Conservation (phyloP, 148 eudicot genomes). For the Chenopodium suecicum region DNA sequence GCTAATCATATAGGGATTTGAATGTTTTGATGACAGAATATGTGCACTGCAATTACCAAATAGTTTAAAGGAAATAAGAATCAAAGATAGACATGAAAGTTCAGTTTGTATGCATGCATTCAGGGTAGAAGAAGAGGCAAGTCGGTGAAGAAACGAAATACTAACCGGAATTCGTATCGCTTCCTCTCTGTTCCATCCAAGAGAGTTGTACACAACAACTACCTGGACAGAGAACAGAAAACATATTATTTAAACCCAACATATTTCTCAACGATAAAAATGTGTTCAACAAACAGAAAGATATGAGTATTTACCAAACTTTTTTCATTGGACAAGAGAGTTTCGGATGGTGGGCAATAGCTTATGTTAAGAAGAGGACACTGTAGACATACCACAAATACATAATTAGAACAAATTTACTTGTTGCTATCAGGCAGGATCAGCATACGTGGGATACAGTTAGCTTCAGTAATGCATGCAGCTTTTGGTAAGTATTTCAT, state of each 20-base stretch:
- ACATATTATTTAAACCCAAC: slow-evolving; percentile 7
- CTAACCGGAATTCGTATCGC: slow-evolving; percentile 70
- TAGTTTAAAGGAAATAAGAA: not conserved
- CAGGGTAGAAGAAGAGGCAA: not conserved
- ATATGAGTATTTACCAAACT: slow-evolving; percentile 47
- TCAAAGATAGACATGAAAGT: not conserved
- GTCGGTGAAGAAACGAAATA: slow-evolving; percentile 18
- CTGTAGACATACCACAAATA: slow-evolving; percentile 40
- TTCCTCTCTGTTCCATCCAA: slow-evolving; percentile 80
- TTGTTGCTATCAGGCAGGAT: not conserved
- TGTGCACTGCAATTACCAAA: no score
- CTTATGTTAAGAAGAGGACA: slow-evolving; percentile 80
- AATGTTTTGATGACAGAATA: not conserved
- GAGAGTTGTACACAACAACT: slow-evolving; percentile 63
- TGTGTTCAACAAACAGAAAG: slow-evolving; percentile 5
- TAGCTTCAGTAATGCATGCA: slow-evolving; percentile 4
- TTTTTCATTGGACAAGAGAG: slow-evolving; percentile 50
- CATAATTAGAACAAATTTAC: slow-evolving; percentile 13
- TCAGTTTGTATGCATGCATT: not conserved
- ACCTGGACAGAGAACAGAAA: slow-evolving; percentile 40
- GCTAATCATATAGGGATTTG: not conserved
- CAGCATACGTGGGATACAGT: slow-evolving; percentile 2
- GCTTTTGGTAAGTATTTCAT: not conserved
- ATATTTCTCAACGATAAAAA: not conserved
- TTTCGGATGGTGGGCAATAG: slow-evolving; percentile 76